phyloP scores from a whole-genome alignment of 179 eudicot genomes.

The Dionaea muscipula region DNA sequence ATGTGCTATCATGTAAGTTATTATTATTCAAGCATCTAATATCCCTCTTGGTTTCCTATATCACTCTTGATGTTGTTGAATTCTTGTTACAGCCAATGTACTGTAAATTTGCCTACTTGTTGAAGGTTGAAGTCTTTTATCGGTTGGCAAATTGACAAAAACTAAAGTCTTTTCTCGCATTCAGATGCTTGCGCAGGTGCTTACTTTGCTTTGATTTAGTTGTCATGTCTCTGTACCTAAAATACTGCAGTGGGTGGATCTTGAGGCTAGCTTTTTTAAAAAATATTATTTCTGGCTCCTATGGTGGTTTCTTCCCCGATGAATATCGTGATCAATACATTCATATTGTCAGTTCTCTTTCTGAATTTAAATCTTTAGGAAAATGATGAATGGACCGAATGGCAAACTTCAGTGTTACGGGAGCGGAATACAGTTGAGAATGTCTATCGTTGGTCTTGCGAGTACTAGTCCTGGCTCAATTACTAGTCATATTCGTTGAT shows the following conservation, averaged over 20 bases:
- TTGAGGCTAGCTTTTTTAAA: background rate
- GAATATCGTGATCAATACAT: background rate
- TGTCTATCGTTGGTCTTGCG: slow-evolving; percentile 91
- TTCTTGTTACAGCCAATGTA: no score
- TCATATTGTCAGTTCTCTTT: slow-evolving; percentile 3
- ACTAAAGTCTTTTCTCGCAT: no score
- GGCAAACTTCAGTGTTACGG: slow-evolving; percentile 63
- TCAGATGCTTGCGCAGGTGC: slow-evolving; percentile 18
- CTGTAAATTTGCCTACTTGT: no score
- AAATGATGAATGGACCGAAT: slow-evolving; percentile 63
- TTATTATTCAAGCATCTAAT: no score
- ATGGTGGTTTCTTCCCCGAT: background rate
- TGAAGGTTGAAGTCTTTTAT: no score
- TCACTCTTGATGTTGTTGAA: no score
- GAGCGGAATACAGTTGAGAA: slow-evolving; percentile 72
- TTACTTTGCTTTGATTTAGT: background rate
- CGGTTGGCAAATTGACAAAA: no score
- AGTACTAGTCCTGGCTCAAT: slow-evolving; percentile 33
- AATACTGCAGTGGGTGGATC: background rate
- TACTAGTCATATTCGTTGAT: background rate
- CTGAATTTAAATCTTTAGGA: slow-evolving; percentile 28
- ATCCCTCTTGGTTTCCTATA: no score
- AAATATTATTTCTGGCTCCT: background rate
- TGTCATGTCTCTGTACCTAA: background rate
- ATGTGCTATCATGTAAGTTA: no score